These are phyloP conservation scores for Stephania yunnanensis DNA, from an alignment of 164 flowering plant species.

Conservation along the genomic window DNA sequence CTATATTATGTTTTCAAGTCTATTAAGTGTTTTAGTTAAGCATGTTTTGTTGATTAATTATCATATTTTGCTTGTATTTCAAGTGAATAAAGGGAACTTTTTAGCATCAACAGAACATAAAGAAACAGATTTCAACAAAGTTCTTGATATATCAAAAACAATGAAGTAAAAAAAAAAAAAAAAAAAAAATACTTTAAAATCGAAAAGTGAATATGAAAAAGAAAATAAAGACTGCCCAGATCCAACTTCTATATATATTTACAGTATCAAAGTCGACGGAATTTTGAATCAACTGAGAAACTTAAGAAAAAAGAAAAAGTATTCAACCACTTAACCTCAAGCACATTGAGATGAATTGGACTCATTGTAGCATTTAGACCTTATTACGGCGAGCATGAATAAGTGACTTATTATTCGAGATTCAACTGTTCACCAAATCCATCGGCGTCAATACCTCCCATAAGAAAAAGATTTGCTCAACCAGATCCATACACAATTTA, in stretches of 20 bases:
- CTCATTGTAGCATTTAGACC: background rate
- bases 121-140: background rate
- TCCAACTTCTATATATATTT: background rate
- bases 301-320: too few relatives aligned
- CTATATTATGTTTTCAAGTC: background rate
- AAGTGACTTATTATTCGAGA: background rate
- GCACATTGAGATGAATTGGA: background rate
- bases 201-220: background rate
- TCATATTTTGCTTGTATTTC: background rate
- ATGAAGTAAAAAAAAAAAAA: too few relatives aligned
- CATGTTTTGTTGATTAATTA: background rate
- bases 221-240: background rate
- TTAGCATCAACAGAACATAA: too few relatives aligned
- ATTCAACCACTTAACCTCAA: background rate
- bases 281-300: background rate
- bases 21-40: background rate
- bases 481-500: background rate
- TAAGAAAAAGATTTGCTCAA: background rate
- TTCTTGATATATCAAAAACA: background rate
- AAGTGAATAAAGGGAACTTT: background rate
- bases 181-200: too few relatives aligned
- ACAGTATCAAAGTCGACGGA: background rate
- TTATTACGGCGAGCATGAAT: background rate
- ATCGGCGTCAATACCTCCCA: background rate
- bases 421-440: background rate